Evolutionary conservation across 1,284 basidiomycete species (phyloP).

Genomic region (Puccinia coronata): DNA sequence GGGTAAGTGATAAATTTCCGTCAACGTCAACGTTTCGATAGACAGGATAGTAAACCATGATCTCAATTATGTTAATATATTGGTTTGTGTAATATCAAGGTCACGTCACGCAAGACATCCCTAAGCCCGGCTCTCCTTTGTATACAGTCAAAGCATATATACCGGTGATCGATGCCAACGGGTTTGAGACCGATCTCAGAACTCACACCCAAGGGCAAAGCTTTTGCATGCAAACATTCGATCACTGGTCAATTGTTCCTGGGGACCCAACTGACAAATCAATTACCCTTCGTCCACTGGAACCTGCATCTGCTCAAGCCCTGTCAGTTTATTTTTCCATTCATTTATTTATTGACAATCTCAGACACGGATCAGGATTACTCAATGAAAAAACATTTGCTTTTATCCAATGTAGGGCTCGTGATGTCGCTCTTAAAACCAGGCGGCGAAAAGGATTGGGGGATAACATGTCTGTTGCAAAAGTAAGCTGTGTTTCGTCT

Average conservation of each 20-base stretch:
- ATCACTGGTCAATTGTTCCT: slow-evolving; percentile 97
- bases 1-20: slow-evolving; percentile 49
- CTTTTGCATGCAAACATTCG: slow-evolving; percentile 92
- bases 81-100: slow-evolving; percentile 61
- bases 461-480: slow-evolving; percentile 57
- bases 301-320: slow-evolving; percentile 92
- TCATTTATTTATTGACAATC: not conserved
- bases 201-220: slow-evolving; percentile 97
- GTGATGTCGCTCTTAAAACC: slow-evolving; percentile 91
- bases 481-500: slow-evolving; percentile 18
- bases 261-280: slow-evolving; percentile 95
- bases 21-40: not conserved
- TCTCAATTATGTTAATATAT: not conserved
- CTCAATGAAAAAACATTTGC: not conserved
- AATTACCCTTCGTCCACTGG: slow-evolving; percentile 90
- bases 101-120: slow-evolving; percentile 95
- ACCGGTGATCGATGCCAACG: slow-evolving; percentile 96
- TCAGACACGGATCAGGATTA: not conserved
- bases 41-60: not conserved
- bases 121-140: slow-evolving; percentile 93
- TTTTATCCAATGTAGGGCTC: slow-evolving; percentile 67
- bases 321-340: slow-evolving; percentile 54
- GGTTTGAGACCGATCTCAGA: slow-evolving; percentile 95
- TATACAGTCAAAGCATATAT: slow-evolving; percentile 97
- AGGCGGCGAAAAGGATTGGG: slow-evolving; percentile 90